A percentile compares a stretch with the other conserved stretches of the same genome.
Evolutionary conservation across 371 early-diverging fungal species (phyloP).

Genomic region (Neoconidiobolus thromboides): DNA sequence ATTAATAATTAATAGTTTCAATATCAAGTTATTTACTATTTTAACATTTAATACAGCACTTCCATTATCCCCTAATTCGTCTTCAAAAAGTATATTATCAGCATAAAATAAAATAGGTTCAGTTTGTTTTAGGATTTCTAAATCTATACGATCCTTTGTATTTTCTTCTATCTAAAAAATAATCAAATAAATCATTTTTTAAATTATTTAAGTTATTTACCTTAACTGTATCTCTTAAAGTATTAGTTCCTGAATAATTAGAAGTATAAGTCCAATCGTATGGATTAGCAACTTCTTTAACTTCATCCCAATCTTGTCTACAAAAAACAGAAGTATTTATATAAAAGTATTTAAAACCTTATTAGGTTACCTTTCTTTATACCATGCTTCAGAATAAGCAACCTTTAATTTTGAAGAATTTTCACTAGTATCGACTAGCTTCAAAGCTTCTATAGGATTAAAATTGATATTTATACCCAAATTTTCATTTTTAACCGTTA

Average conservation of each 20-base stretch:
- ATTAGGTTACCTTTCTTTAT: constrained; percentile 34
- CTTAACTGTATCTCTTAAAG: neutral
- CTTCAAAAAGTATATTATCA: constrained; percentile 79
- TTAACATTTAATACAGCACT: constrained; percentile 55
- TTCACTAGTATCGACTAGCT: constrained; percentile 38
- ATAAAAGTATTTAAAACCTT: neutral
- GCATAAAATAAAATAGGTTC: constrained; percentile 85
- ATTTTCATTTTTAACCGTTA: constrained; percentile 20
- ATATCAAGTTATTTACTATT: constrained; percentile 31
- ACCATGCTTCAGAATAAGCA: constrained; percentile 69
- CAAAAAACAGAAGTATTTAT: constrained; percentile 7
- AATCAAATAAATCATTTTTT: neutral
- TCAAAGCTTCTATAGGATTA: constrained; percentile 54
- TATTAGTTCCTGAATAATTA: constrained; percentile 42
- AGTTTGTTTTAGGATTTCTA: constrained; percentile 41
- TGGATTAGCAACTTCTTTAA: constrained; percentile 64
- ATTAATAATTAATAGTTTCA: neutral
- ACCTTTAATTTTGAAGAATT: constrained; percentile 27
- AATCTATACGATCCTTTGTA: constrained; percentile 33
- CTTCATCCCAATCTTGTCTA: constrained; percentile 37
- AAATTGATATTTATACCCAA: constrained; percentile 29
- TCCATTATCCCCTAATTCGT: constrained; percentile 92
- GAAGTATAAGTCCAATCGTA: constrained; percentile 93
- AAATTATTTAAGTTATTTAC: neutral
- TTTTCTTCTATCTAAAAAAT: constrained; percentile 11